A percentile compares a stretch with the other conserved stretches of the same genome.
These are phyloP conservation scores for Hypericum androsaemum DNA, from an alignment of 345 rosid genomes.

Conservation along the genomic window DNA sequence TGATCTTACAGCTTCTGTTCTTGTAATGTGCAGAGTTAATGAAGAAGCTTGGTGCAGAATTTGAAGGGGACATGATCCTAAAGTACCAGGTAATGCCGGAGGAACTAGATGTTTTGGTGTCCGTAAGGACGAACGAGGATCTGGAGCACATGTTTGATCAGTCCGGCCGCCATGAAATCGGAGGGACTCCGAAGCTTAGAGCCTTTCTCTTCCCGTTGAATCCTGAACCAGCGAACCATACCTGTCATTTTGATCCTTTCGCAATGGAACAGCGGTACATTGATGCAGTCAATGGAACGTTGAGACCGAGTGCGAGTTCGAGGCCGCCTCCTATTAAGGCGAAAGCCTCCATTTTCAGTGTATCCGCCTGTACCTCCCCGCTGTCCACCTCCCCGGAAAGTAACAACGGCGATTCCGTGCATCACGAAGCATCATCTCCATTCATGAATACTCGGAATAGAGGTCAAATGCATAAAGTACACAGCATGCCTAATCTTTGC, in stretches of 20 bases:
- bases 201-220: slow-evolving; percentile 58
- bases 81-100: slow-evolving; percentile 65
- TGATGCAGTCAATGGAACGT: slow-evolving; percentile 65
- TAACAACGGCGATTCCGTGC: slow-evolving; percentile 13
- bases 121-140: slow-evolving; percentile 68
- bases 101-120: slow-evolving; percentile 73
- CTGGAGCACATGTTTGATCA: slow-evolving; percentile 76
- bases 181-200: slow-evolving; percentile 45
- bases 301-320: slow-evolving; percentile 16
- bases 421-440: slow-evolving; percentile 18
- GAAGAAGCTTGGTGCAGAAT: slow-evolving; percentile 46
- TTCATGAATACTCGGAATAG: slow-evolving; percentile 14
- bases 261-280: slow-evolving; percentile 61
- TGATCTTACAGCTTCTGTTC: background rate
- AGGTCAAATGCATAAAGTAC: slow-evolving; percentile 45
- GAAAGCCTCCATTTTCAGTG: slow-evolving; percentile 31
- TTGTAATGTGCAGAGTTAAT: slow-evolving; percentile 38
- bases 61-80: slow-evolving; percentile 44
- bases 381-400: slow-evolving; percentile 47
- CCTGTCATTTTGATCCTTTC: slow-evolving; percentile 23
- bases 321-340: slow-evolving; percentile 27
- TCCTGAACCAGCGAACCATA: slow-evolving; percentile 31
- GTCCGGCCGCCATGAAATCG: slow-evolving; percentile 39
- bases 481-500: slow-evolving; percentile 59
- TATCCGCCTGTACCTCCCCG: slow-evolving; percentile 60